A percentile compares a stretch with the other conserved stretches of the same genome.
Conservation (phyloP, 2,329 filamentous ascomycete species). For the Ampelomyces quisqualis region DNA sequence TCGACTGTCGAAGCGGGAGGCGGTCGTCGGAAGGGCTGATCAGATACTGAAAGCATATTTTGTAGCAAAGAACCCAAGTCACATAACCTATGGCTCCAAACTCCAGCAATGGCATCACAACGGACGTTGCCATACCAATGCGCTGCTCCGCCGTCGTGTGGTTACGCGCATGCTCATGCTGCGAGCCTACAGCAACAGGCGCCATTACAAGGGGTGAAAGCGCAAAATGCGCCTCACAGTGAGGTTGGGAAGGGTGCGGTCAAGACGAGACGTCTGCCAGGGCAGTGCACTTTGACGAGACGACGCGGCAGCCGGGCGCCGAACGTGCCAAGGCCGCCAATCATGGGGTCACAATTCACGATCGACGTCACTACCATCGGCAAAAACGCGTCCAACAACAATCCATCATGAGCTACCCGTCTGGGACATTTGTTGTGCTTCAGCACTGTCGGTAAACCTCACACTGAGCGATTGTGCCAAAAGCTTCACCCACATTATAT, state of each 20-base stretch:
- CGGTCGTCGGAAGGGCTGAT: conserved; percentile 49
- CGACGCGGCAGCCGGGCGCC: not conserved
- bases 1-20: conserved; percentile 49
- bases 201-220: conserved; percentile 17
- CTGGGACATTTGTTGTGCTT: too few relatives aligned
- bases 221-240: conserved; percentile 1
- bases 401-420: not conserved
- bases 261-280: too few relatives aligned
- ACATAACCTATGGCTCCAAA: conserved; percentile 66
- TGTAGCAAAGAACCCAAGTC: conserved; percentile 68
- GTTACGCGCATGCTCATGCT: conserved; percentile 24
- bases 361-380: not conserved
- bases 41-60: conserved; percentile 67
- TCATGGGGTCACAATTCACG: too few relatives aligned
- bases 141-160: conserved; percentile 25
- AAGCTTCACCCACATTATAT: too few relatives aligned
- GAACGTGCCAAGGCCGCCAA: not conserved
- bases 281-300: not conserved
- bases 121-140: conserved; percentile 60
- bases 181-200: conserved; percentile 22
- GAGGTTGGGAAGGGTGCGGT: conserved; percentile 3
- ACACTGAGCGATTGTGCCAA: too few relatives aligned
- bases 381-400: not conserved
- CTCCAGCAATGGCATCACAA: conserved; percentile 70
- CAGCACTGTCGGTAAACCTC: too few relatives aligned